phyloP scores from a whole-genome alignment of 75 land plant species.

The Picea sitchensis region DNA sequence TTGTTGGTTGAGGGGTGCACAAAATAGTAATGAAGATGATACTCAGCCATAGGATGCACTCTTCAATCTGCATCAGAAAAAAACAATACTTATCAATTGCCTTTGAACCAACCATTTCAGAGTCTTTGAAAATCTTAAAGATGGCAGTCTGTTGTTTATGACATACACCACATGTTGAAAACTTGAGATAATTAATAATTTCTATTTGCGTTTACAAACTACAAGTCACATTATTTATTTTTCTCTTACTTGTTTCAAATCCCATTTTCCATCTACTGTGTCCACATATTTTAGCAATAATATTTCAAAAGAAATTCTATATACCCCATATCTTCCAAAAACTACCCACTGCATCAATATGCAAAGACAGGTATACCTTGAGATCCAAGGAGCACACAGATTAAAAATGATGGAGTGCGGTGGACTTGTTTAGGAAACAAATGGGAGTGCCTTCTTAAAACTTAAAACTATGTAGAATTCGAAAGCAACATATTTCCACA shows the following conservation, averaged over 20 bases:
- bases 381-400: too few species aligned
- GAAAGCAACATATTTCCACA: too few species aligned
- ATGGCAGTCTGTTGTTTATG: neutral
- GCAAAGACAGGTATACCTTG: too few species aligned
- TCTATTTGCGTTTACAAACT: neutral
- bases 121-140: neutral
- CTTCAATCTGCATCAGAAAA: conserved; percentile 54
- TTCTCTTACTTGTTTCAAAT: neutral
- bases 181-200: neutral
- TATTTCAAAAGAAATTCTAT: neutral
- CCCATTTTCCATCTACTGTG: neutral
- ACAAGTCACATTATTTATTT: neutral
- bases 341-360: neutral
- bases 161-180: neutral
- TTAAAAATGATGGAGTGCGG: too few species aligned
- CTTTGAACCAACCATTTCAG: neutral
- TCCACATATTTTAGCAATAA: too few species aligned
- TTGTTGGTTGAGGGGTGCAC: conserved; percentile 89
- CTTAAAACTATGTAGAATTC: too few species aligned
- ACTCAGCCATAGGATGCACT: conserved; percentile 83
- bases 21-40: conserved; percentile 81
- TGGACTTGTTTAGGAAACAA: too few species aligned
- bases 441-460: too few species aligned
- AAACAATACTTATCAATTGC: neutral
- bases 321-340: neutral